phyloP scores from a whole-genome alignment of 257 asterid species.

The Solanum chmielewskii region DNA sequence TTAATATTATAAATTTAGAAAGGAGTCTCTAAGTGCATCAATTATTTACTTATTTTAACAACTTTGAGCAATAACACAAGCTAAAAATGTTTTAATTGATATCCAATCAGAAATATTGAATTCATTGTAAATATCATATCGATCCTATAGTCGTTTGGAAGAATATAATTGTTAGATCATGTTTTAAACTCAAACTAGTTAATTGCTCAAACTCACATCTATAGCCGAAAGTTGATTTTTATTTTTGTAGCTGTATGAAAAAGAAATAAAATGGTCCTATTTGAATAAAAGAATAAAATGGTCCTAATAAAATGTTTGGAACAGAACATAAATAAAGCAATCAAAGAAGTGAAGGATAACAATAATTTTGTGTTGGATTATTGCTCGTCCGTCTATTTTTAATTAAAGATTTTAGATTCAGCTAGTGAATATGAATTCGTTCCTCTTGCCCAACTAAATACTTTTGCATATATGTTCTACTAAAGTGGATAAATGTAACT shows the following conservation, averaged over 20 bases:
- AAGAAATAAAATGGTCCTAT: not conserved
- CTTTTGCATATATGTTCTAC: not conserved
- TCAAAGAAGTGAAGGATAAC: not conserved
- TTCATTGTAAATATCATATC: too few relatives aligned
- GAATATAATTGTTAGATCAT: not conserved
- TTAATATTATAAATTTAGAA: too few relatives aligned
- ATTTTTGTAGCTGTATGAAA: not conserved
- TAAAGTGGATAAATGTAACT: not conserved
- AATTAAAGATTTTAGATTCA: too few relatives aligned
- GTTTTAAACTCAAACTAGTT: not conserved
- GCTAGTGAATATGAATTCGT: fast-evolving
- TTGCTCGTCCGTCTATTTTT: fast-evolving
- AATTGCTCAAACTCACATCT: not conserved
- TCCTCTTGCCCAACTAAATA: too few relatives aligned
- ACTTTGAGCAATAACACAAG: not conserved
- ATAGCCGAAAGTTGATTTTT: not conserved
- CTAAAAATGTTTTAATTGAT: not conserved
- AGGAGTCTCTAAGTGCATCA: not conserved
- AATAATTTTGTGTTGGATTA: not conserved
- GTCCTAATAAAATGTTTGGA: not conserved
- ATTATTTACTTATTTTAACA: too few relatives aligned
- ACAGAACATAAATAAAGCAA: not conserved
- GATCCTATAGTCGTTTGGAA: not conserved
- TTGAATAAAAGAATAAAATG: not conserved
- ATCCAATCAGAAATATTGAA: not conserved